Conservation (phyloP, 1,284 basidiomycete species). For the Ceratobasidium sp. region DNA sequence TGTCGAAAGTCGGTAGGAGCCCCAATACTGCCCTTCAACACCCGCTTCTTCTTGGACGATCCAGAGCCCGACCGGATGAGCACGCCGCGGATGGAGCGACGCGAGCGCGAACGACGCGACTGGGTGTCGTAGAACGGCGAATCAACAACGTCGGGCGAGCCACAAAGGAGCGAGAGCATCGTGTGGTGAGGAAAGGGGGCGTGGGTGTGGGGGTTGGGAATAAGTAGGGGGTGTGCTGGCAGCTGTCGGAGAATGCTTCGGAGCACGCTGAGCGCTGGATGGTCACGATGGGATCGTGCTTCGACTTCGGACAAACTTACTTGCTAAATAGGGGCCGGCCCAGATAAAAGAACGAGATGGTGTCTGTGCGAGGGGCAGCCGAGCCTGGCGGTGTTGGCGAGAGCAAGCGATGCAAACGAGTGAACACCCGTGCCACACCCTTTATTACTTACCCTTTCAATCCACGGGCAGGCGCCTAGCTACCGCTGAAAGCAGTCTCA, state of each 20-base stretch:
- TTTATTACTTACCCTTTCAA: background rate
- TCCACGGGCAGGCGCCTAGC: slow-evolving; percentile 39
- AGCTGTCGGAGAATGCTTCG: slow-evolving; percentile 6
- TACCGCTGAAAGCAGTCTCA: background rate
- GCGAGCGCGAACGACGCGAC: slow-evolving; percentile 19
- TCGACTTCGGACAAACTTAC: slow-evolving; percentile 39
- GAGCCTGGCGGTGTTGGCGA: slow-evolving; percentile 25
- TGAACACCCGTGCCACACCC: slow-evolving; percentile 8
- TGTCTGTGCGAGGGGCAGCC: slow-evolving; percentile 1
- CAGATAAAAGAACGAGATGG: slow-evolving; percentile 15
- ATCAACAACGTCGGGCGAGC: slow-evolving; percentile 50
- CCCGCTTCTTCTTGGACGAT: slow-evolving; percentile 46
- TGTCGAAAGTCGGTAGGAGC: slow-evolving; percentile 52
- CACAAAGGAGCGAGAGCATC: slow-evolving; percentile 51
- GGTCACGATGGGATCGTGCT: slow-evolving; percentile 31
- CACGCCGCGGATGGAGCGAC: slow-evolving; percentile 34
- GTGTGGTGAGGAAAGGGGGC: slow-evolving; percentile 29
- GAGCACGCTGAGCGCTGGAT: background rate
- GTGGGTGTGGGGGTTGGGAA: slow-evolving; percentile 6
- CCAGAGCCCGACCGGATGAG: slow-evolving; percentile 33
- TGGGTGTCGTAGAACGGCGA: slow-evolving; percentile 38
- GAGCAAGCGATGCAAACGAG: slow-evolving; percentile 22
- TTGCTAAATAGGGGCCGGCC: slow-evolving; percentile 36
- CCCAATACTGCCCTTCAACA: slow-evolving; percentile 50
- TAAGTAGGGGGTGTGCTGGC: slow-evolving; percentile 32